These are phyloP conservation scores for Microdochium trichocladiopsis DNA, from an alignment of 2,329 filamentous ascomycete species.

Conservation along the genomic window DNA sequence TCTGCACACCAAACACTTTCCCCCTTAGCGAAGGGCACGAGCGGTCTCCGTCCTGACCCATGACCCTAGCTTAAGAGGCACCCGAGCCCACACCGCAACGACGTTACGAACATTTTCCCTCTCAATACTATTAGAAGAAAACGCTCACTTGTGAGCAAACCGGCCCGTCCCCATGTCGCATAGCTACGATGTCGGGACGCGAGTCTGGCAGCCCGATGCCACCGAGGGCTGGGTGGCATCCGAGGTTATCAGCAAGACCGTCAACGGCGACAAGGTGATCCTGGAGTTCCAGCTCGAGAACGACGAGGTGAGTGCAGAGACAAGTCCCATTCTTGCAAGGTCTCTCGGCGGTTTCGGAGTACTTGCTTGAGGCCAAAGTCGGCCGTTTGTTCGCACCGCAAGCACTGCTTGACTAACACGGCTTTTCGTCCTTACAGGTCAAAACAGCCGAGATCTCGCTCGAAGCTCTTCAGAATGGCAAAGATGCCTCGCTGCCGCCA, in stretches of 20 bases:
- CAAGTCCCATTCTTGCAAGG: too few species aligned
- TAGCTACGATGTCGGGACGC: slow-evolving; percentile 91
- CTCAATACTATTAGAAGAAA: neutral
- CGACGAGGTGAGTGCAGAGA: slow-evolving; percentile 64
- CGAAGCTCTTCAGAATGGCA: slow-evolving; percentile 69
- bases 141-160: neutral
- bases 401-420: neutral
- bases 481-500: slow-evolving; percentile 74
- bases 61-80: slow-evolving; percentile 1
- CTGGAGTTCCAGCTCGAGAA: slow-evolving; percentile 86
- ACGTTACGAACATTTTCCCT: slow-evolving; percentile 1
- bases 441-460: slow-evolving; percentile 73
- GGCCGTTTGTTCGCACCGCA: too few species aligned
- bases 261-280: slow-evolving; percentile 79
- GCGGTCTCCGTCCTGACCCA: slow-evolving; percentile 5
- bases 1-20: too few species aligned
- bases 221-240: slow-evolving; percentile 97
- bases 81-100: slow-evolving; percentile 6
- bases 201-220: slow-evolving; percentile 95
- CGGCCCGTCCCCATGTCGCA: slow-evolving; percentile 63
- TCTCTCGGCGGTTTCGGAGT: too few species aligned
- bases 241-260: slow-evolving; percentile 79
- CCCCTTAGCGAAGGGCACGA: neutral
- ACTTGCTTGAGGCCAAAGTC: too few species aligned
- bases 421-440: slow-evolving; percentile 42